A percentile compares a stretch with the other conserved stretches of the same genome.
Evolutionary conservation across 2,329 filamentous ascomycete genomes (phyloP).

Genomic region (Colletotrichum brevisporum): DNA sequence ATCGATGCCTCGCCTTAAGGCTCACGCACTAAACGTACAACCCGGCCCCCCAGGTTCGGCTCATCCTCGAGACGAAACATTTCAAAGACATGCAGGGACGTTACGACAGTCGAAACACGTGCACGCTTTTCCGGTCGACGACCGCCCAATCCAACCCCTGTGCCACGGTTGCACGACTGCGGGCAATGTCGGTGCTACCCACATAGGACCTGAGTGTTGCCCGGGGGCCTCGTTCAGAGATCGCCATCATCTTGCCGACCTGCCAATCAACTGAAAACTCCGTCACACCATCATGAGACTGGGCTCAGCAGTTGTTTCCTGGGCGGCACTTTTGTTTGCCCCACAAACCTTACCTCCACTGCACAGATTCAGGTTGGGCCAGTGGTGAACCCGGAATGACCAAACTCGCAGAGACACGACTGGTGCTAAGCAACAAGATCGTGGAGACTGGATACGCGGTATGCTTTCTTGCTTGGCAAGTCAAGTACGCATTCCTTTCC

Average conservation of each 20-base stretch:
- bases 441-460: neutral
- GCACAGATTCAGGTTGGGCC: slow-evolving; percentile 3
- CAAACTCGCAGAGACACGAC: neutral
- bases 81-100: neutral
- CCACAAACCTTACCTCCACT: slow-evolving; percentile 16
- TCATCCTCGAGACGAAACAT: neutral
- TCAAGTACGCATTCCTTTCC: neutral
- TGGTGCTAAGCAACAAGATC: neutral
- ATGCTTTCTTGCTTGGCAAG: slow-evolving; percentile 4
- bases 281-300: neutral
- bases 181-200: too few species aligned
- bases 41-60: neutral
- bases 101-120: too few species aligned
- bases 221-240: too few species aligned
- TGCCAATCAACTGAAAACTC: neutral
- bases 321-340: slow-evolving; percentile 7
- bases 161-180: too few species aligned
- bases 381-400: slow-evolving; percentile 3
- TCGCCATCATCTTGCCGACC: too few species aligned
- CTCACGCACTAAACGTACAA: neutral
- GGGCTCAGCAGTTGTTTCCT: slow-evolving; percentile 3
- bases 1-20: too few species aligned
- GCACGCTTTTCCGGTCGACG: too few species aligned
- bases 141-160: too few species aligned
- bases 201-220: too few species aligned